These are phyloP conservation scores for Fennellomyces sp. DNA, from an alignment of 371 early-diverging fungal species.

Conservation along the genomic window DNA sequence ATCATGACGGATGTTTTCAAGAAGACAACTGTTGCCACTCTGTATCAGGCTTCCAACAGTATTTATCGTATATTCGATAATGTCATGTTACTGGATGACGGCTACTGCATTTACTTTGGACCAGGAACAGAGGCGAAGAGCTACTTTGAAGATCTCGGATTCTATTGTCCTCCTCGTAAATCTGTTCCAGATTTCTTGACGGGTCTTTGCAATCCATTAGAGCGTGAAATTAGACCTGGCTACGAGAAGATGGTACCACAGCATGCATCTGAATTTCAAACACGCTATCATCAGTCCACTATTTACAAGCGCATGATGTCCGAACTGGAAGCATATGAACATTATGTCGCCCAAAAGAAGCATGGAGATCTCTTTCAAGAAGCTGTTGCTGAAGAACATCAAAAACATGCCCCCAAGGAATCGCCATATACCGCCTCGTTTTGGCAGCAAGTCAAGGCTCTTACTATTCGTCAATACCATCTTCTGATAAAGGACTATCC, in stretches of 20 bases:
- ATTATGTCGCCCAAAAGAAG: constrained; percentile 20
- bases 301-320: constrained; percentile 34
- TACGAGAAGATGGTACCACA: constrained; percentile 51
- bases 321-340: constrained; percentile 44
- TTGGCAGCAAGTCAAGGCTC: constrained; percentile 59
- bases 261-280: constrained; percentile 51
- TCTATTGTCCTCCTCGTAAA: constrained; percentile 70
- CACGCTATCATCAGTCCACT: constrained; percentile 37
- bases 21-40: constrained; percentile 64
- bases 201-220: constrained; percentile 67
- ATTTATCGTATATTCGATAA: constrained; percentile 81
- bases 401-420: constrained; percentile 52
- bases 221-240: constrained; percentile 59
- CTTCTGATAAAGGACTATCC: constrained; percentile 52
- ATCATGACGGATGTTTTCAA: constrained; percentile 67
- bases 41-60: constrained; percentile 75
- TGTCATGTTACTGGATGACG: constrained; percentile 69
- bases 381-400: constrained; percentile 56
- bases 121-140: constrained; percentile 62
- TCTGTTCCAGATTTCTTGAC: constrained; percentile 76
- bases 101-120: constrained; percentile 77
- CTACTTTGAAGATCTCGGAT: constrained; percentile 73
- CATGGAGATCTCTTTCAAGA: constrained; percentile 52
- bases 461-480: constrained; percentile 65
- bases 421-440: constrained; percentile 67